Evolutionary conservation across 2,329 filamentous ascomycete species (phyloP), one percentile per base, ranked within the genome.

Genomic region (Aspergillus thermomutatus): DNA sequence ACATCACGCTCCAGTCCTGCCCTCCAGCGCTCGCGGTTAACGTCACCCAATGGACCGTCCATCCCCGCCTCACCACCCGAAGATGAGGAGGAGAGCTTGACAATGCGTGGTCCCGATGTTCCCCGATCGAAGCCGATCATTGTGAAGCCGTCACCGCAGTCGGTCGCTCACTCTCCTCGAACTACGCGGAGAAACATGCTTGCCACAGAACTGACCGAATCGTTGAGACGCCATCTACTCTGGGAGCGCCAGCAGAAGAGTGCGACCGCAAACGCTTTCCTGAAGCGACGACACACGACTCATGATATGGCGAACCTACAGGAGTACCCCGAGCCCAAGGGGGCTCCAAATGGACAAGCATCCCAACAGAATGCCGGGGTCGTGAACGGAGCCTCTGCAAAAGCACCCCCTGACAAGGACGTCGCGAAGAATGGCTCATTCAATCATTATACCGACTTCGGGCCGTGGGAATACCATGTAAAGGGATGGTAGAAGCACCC

Each of bases 171-270:
- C 62, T 97, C 94, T 4, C 94, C 94, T 3, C 86, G 92, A 56
- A 97, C 93, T 0, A 97, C 92, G 0, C 86, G 94, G 52, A 86
- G 92, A 59, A 95, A 97, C 75, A 99, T 99, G 94, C 83, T 99
- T 55, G 89, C 91, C 8, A 95, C 91, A 0, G 94, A 99, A 77
- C 80, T 99, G 54, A 97, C 93, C 2, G 92, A 96, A 72, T 96
- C 91, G 23, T 86, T 99, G 3, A 87, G 94, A 23, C 90, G 92
- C 65, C 90, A 97, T 67, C 86, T 99, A 17, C 83, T 97, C 17
- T 96, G 91, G 90, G 94, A 99, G 74, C 88, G 94, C 52, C 91
- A 96, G 70, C 93, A 97, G 71, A 96, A 94, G 82, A 91, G 91
- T 57, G 89, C 90, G 34, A 93, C 91, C 7, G 90, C 88, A 67